Conservation (phyloP, 2,329 filamentous ascomycete genomes). For the Aotearoamyces nothofagi region DNA sequence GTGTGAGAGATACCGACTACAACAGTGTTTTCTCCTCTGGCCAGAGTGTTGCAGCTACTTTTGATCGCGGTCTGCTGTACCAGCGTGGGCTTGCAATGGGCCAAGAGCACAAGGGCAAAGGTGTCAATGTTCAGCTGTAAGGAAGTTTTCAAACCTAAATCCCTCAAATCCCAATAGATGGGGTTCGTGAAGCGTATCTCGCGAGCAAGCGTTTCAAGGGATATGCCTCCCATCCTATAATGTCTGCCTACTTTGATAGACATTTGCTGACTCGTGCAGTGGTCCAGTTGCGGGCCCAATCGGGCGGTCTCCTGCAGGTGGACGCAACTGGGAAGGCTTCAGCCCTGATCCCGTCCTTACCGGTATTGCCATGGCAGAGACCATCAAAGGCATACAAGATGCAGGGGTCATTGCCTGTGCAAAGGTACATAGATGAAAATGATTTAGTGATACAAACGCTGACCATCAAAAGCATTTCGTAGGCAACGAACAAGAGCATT, state of each 20-base stretch:
- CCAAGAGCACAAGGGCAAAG: conserved; percentile 57
- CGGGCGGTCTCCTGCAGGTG: conserved; percentile 52
- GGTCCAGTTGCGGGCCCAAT: conserved; percentile 55
- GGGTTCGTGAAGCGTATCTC: too few relatives aligned
- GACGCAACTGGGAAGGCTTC: conserved; percentile 56
- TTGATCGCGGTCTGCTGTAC: conserved; percentile 46
- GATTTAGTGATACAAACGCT: too few relatives aligned
- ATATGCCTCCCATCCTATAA: too few relatives aligned
- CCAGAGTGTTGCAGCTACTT: conserved; percentile 54
- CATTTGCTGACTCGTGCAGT: too few relatives aligned
- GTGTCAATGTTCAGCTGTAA: conserved; percentile 59
- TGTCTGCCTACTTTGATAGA: too few relatives aligned
- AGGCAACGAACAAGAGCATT: conserved; percentile 59
- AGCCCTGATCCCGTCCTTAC: conserved; percentile 63
- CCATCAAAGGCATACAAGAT: conserved; percentile 67
- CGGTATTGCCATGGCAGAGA: conserved; percentile 56
- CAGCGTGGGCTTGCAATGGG: conserved; percentile 32
- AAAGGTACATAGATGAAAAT: too few relatives aligned
- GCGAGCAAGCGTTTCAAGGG: too few relatives aligned
- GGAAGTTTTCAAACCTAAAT: too few relatives aligned
- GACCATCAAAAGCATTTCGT: conserved; percentile 39
- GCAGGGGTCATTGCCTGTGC: conserved; percentile 71
- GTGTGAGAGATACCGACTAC: conserved; percentile 40
- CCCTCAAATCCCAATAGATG: too few relatives aligned
- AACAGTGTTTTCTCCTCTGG: conserved; percentile 57